These are phyloP conservation scores for Talaromyces sp. DNA, from an alignment of 2,329 filamentous ascomycete species.

Conservation along the genomic window DNA sequence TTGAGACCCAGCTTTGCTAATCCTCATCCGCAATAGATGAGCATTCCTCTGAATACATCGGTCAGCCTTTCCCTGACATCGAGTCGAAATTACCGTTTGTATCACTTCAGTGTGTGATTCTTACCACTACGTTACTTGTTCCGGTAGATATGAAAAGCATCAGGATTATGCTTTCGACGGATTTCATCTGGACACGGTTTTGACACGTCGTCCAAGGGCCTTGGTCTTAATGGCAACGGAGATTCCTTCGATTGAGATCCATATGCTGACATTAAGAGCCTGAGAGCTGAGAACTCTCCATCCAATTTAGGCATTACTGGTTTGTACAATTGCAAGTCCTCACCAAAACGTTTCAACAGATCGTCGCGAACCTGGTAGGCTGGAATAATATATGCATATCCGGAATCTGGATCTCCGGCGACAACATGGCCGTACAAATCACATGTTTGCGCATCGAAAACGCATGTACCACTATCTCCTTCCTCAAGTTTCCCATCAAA, in stretches of 20 bases:
- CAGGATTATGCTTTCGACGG: too few species aligned
- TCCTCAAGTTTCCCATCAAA: not conserved
- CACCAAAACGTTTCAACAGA: not conserved
- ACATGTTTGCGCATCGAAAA: not conserved
- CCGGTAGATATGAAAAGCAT: too few species aligned
- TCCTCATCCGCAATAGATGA: not conserved
- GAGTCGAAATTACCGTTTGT: too few species aligned
- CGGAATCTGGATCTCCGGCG: not conserved
- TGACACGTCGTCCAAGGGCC: not conserved
- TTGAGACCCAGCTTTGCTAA: not conserved
- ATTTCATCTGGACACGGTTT: too few species aligned
- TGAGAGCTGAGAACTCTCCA: too few species aligned
- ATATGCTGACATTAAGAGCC: fast-evolving
- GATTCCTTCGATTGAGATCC: not conserved
- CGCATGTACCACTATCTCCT: not conserved
- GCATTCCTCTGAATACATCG: not conserved
- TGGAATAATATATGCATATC: not conserved
- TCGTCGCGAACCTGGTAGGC: not conserved
- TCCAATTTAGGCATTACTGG: too few species aligned
- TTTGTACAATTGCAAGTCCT: not conserved
- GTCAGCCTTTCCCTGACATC: not conserved
- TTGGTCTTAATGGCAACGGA: not conserved
- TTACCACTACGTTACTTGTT: too few species aligned
- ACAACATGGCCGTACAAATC: not conserved
- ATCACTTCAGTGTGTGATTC: too few species aligned